These are phyloP conservation scores for Raphanus raphanistrum DNA, from an alignment of 345 rosid genomes.

Conservation along the genomic window DNA sequence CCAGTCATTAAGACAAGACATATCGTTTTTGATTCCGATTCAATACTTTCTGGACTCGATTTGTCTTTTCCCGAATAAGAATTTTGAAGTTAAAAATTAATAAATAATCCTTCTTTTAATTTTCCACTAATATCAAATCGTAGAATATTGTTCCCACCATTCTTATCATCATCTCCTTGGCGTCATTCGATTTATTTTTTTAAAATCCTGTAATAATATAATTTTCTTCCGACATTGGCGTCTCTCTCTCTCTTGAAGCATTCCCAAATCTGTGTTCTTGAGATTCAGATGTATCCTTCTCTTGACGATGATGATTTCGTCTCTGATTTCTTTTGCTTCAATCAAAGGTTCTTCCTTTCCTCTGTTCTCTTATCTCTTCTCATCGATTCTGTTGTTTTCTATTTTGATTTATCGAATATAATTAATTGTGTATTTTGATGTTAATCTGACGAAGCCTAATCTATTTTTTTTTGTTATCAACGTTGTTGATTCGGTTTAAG, in stretches of 20 bases:
- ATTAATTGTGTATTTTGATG: background rate
- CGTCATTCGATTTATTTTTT: constrained; percentile 12
- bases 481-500: constrained; percentile 4
- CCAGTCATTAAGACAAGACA: background rate
- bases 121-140: constrained; percentile 39
- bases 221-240: constrained; percentile 9
- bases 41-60: background rate
- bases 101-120: background rate
- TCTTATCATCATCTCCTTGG: constrained; percentile 38
- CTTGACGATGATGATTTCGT: constrained; percentile 37
- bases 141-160: constrained; percentile 36
- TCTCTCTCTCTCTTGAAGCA: constrained; percentile 28
- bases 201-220: background rate
- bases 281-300: constrained; percentile 34
- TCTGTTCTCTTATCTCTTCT: background rate
- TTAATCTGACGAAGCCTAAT: constrained; percentile 19
- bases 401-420: background rate
- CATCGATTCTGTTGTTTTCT: background rate
- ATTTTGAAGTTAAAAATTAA: constrained; percentile 6
- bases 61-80: constrained; percentile 30
- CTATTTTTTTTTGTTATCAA: background rate
- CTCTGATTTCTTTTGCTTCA: constrained; percentile 33
- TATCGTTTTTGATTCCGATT: background rate
- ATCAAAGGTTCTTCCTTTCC: constrained; percentile 34
- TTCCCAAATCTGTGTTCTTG: constrained; percentile 5